Conservation (phyloP, 345 rosid genomes). For the Carallia brachiata region DNA sequence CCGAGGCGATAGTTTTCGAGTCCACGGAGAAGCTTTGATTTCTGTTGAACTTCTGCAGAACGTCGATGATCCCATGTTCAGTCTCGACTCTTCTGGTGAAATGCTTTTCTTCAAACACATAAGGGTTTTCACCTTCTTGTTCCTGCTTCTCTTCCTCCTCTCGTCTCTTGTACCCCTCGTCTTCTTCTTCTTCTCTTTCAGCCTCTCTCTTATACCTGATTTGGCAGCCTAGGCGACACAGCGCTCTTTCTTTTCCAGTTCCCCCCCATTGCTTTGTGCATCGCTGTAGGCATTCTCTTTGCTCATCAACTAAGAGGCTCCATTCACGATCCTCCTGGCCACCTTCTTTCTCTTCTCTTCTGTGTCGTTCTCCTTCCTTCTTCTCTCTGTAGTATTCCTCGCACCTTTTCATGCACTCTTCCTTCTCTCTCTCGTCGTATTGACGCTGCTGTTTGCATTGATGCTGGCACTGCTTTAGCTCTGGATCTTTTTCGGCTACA, state of each 20-base stretch:
- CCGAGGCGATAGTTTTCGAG: slow-evolving; percentile 16
- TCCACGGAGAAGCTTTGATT: slow-evolving; percentile 18
- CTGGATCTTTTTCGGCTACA: slow-evolving; percentile 38
- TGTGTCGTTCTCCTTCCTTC: slow-evolving; percentile 12
- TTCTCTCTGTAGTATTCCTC: slow-evolving; percentile 34
- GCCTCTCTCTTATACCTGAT: slow-evolving; percentile 2
- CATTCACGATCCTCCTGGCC: neutral
- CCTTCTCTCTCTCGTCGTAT: slow-evolving; percentile 23
- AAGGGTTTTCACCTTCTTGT: slow-evolving; percentile 17
- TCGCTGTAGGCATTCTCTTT: slow-evolving; percentile 18
- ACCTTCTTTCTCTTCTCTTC: slow-evolving; percentile 3
- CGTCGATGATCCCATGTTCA: slow-evolving; percentile 10
- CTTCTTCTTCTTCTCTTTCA: neutral
- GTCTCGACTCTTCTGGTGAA: neutral
- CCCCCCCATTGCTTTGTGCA: slow-evolving; percentile 35
- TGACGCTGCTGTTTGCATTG: slow-evolving; percentile 44
- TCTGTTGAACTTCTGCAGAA: slow-evolving; percentile 21
- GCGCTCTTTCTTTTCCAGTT: slow-evolving; percentile 14
- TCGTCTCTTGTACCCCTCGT: no score
- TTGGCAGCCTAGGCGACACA: slow-evolving; percentile 34
- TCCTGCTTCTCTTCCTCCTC: neutral
- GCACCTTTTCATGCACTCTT: slow-evolving; percentile 30
- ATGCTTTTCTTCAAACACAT: slow-evolving; percentile 18
- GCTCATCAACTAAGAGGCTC: slow-evolving; percentile 5
- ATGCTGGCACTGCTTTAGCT: slow-evolving; percentile 44